A percentile compares a stretch with the other conserved stretches of the same genome.
Conservation (phyloP, 805 yeast genomes). For the Hanseniaspora lachancei region DNA sequence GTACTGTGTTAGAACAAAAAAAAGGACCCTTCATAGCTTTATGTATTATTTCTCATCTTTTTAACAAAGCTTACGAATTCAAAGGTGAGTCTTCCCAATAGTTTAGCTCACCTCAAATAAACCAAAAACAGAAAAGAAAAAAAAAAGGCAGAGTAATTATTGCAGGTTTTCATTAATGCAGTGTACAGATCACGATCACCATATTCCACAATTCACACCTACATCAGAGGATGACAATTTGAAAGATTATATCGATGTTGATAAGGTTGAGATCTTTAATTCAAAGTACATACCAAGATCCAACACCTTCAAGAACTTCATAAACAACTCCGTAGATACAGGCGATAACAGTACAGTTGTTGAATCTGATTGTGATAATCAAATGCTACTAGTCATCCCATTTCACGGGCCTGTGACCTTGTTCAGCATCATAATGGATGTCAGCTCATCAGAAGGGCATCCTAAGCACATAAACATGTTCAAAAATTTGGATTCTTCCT, state of each 20-base stretch:
- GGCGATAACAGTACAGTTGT: conserved; percentile 36
- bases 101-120: neutral
- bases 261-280: conserved; percentile 52
- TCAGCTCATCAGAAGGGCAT: conserved; percentile 37
- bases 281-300: conserved; percentile 34
- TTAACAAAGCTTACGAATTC: too few species aligned
- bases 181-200: conserved; percentile 29
- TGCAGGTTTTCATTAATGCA: neutral
- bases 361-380: conserved; percentile 69
- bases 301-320: conserved; percentile 31
- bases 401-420: conserved; percentile 65
- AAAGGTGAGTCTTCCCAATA: neutral
- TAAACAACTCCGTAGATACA: conserved; percentile 27
- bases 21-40: too few species aligned
- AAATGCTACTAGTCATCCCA: conserved; percentile 64
- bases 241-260: conserved; percentile 44
- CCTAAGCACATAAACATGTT: conserved; percentile 58
- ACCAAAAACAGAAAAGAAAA: neutral
- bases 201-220: conserved; percentile 49
- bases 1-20: too few species aligned
- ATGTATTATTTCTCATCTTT: too few species aligned
- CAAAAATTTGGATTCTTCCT: conserved; percentile 37
- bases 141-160: too few species aligned
- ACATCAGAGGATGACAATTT: conserved; percentile 62
- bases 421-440: conserved; percentile 48